These are phyloP conservation scores for Cercospora zeina DNA, from an alignment of 2,329 filamentous ascomycete genomes.

Conservation along the genomic window DNA sequence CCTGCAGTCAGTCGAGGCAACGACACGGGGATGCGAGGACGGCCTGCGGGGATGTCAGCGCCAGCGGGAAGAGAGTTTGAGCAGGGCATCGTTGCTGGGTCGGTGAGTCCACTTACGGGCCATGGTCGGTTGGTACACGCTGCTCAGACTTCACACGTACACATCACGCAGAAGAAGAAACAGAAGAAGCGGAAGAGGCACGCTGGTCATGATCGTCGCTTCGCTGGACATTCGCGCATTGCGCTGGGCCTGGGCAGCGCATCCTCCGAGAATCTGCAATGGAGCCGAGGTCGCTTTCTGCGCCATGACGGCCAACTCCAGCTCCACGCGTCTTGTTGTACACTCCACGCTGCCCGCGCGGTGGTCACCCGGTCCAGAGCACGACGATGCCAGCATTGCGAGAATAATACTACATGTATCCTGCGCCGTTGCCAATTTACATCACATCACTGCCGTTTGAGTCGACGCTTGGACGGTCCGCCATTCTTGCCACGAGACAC, in stretches of 20 bases:
- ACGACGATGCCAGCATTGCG: too few relatives aligned
- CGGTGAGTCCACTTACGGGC: background rate
- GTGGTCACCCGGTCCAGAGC: too few relatives aligned
- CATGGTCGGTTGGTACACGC: background rate
- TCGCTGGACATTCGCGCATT: background rate
- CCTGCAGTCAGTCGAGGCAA: conserved; percentile 18
- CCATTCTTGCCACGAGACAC: too few relatives aligned
- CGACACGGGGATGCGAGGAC: conserved; percentile 12
- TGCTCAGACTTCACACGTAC: background rate
- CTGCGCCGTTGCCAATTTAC: too few relatives aligned
- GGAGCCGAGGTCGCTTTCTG: conserved; percentile 1
- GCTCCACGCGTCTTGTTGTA: background rate
- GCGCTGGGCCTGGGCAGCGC: conserved; percentile 2
- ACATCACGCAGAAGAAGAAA: background rate
- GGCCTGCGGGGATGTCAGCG: background rate
- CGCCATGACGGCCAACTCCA: background rate
- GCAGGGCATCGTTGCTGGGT: background rate
- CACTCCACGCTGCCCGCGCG: too few relatives aligned
- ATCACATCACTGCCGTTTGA: too few relatives aligned
- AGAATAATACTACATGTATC: too few relatives aligned
- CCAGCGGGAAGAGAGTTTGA: background rate
- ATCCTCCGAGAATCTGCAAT: background rate
- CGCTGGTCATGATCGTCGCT: background rate
- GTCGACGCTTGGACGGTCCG: too few relatives aligned
- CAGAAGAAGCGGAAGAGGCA: background rate